These are phyloP conservation scores for Filobasidium wieringae DNA, from an alignment of 768 basidiomycete species.

Conservation along the genomic window DNA sequence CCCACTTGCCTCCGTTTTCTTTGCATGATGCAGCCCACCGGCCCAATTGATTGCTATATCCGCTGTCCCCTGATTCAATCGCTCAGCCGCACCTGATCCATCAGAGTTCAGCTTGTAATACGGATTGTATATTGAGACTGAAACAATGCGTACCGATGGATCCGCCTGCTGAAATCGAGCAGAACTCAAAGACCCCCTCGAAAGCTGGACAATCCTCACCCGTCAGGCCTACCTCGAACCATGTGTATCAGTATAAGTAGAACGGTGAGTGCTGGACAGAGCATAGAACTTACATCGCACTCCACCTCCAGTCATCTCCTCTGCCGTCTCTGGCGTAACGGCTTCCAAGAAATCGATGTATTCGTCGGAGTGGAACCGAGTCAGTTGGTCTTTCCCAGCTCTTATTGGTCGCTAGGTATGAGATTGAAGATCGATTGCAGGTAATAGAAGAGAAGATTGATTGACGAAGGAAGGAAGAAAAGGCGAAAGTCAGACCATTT, in stretches of 20 bases:
- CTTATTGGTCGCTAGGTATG: constrained; percentile 60
- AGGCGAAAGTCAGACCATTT: neutral
- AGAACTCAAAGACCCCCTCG: constrained; percentile 93
- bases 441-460: neutral
- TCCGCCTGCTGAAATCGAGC: constrained; percentile 89
- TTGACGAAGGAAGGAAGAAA: neutral
- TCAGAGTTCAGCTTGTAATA: neutral
- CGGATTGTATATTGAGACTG: neutral
- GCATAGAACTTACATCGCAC: constrained; percentile 58
- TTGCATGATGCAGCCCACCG: constrained; percentile 97
- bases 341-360: constrained; percentile 81
- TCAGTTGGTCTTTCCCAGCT: constrained; percentile 64
- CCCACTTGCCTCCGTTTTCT: constrained; percentile 92
- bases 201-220: constrained; percentile 96
- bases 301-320: constrained; percentile 71
- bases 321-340: constrained; percentile 82
- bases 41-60: constrained; percentile 93
- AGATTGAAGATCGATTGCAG: neutral
- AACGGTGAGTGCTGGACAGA: constrained; percentile 31
- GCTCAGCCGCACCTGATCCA: constrained; percentile 59
- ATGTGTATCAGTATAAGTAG: neutral
- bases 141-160: constrained; percentile 51
- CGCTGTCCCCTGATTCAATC: constrained; percentile 63
- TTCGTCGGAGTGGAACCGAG: constrained; percentile 96
- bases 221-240: constrained; percentile 49